Evolutionary conservation across 345 rosid species (phyloP), one percentile per base, ranked within the genome.

Genomic region (Excoecaria agallocha): DNA sequence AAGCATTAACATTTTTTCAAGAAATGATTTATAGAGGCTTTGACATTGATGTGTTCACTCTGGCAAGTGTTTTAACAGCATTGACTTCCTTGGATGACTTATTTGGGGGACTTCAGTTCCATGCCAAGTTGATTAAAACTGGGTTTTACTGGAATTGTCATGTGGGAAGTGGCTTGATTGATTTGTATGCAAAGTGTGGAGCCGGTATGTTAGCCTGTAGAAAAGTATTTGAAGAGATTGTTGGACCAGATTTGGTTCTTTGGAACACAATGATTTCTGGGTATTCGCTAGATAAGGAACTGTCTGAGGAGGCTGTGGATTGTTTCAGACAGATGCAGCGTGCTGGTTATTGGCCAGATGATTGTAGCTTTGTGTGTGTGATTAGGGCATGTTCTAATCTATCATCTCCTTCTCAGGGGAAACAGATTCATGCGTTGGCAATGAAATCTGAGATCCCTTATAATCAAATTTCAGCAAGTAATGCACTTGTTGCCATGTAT

Each of bases 191-290:
- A 3, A 94, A 94, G 77, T 92, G 95, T 73, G 88, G 90, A 46
- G 86, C 82, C 69, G 55, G 57, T 54, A 87, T 89, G 90, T 76
- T 5, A 70, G 89, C 89, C 19, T 83, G 89, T 39, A 63, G 66
- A 71, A 94, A 87, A 82, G 85, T 94, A n/a, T 91, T 94, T 65
- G 79, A 78, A 60, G 98, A 91, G 87, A 83, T 89, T 78, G 56
- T 48, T 11, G 72, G 72, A 6, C 88, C 89, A 58, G 98, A 94
- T 79, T 84, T 87, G 77, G 91, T 92, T 83, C 82, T 91, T 10
- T 94, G 98, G 98, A 94, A 94, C 82, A 91, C 98, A 0, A 88
- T 92, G 92, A 89, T 94, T 80, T 88, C 89, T 5, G 97, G 97
- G 49, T 92, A 91, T 74, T 91, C 97, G 0, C 81, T 81, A 77